Evolutionary conservation across 371 early-diverging fungal species (phyloP).

Genomic region (Mortierella sp.): DNA sequence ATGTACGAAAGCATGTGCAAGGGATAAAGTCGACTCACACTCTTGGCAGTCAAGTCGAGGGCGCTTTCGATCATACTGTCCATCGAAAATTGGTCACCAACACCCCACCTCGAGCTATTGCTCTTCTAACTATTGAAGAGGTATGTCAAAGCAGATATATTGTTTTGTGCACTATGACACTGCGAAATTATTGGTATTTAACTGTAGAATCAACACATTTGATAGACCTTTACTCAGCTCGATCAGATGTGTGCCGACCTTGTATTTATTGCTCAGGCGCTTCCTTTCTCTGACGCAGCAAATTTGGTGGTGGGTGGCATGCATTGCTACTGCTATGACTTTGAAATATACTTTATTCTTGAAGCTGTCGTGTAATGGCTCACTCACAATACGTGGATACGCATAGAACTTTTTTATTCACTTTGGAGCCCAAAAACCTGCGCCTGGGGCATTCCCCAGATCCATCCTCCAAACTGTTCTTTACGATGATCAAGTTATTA

Average conservation of each 20-base stretch:
- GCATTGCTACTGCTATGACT: not conserved
- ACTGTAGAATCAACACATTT: not conserved
- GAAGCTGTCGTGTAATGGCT: not conserved
- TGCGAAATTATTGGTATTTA: not conserved
- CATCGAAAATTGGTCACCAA: slow-evolving; percentile 77
- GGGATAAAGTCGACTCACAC: slow-evolving; percentile 17
- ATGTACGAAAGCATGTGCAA: slow-evolving; percentile 17
- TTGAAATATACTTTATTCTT: not conserved
- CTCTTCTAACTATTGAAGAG: slow-evolving; percentile 60
- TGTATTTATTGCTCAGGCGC: slow-evolving; percentile 23
- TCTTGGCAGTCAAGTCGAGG: slow-evolving; percentile 20
- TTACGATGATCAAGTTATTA: slow-evolving; percentile 36
- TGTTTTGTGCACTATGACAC: not conserved
- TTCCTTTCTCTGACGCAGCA: slow-evolving; percentile 25
- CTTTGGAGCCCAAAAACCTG: slow-evolving; percentile 63
- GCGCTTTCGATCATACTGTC: slow-evolving; percentile 76
- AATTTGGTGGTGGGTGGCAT: slow-evolving; percentile 35
- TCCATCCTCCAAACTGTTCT: slow-evolving; percentile 56
- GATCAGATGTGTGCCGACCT: slow-evolving; percentile 45
- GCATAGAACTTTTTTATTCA: slow-evolving; percentile 60
- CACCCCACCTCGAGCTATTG: slow-evolving; percentile 79
- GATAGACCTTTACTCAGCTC: slow-evolving; percentile 37
- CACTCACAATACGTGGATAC: not conserved
- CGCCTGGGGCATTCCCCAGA: slow-evolving; percentile 68
- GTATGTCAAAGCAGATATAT: slow-evolving; percentile 29